Evolutionary conservation across 345 rosid species (phyloP).

Genomic region (Alliaria petiolata): DNA sequence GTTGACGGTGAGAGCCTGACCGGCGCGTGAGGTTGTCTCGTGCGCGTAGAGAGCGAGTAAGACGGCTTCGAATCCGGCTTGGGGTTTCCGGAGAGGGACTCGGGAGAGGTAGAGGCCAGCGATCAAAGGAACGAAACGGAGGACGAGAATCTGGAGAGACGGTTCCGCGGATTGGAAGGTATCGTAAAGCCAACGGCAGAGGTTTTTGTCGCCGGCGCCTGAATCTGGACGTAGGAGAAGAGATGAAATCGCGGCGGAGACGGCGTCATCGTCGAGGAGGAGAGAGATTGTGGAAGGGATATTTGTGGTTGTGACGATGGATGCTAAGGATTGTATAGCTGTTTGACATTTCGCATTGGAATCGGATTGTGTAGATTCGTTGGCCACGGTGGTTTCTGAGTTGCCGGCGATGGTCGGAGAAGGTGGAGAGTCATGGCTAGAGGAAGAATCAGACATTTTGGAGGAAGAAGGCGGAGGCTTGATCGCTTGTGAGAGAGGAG

Average conservation of each 20-base stretch:
- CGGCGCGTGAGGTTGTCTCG: conserved; percentile 58
- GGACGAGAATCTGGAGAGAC: conserved; percentile 64
- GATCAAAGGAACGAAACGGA: conserved; percentile 62
- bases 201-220: conserved; percentile 74
- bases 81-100: conserved; percentile 50
- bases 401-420: neutral
- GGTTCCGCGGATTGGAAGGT: conserved; percentile 68
- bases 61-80: conserved; percentile 85
- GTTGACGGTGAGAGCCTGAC: conserved; percentile 60
- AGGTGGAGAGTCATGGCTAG: too few relatives aligned
- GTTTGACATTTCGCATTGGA: conserved; percentile 30
- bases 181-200: conserved; percentile 92
- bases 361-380: neutral
- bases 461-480: neutral
- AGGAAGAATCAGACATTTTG: conserved; percentile 27
- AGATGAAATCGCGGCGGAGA: conserved; percentile 58
- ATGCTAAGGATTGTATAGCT: conserved; percentile 44
- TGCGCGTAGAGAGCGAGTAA: conserved; percentile 73
- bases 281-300: conserved; percentile 43
- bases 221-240: conserved; percentile 66
- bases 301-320: conserved; percentile 40
- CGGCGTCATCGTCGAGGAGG: conserved; percentile 54
- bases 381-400: conserved; percentile 1
- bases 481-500: conserved; percentile 10
- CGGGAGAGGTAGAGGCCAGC: conserved; percentile 82